A percentile compares a stretch with the other conserved stretches of the same genome.
Evolutionary conservation across 2,329 filamentous ascomycete genomes (phyloP).

Genomic region (Cadophora sp.): DNA sequence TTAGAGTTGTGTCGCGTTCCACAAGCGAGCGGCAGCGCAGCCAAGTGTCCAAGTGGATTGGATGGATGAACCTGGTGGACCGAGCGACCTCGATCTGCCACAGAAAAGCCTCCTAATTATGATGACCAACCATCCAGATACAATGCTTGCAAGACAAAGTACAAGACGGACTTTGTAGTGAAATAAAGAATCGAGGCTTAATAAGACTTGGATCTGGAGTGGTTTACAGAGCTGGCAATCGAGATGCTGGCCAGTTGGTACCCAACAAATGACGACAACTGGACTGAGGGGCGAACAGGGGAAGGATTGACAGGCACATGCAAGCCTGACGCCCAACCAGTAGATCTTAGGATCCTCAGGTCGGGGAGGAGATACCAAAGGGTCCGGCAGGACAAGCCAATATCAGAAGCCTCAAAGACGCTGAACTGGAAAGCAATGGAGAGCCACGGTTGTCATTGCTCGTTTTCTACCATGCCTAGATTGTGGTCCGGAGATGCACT

Average conservation of each 20-base stretch:
- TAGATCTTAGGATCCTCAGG: not conserved
- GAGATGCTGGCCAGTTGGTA: not conserved
- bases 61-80: not conserved
- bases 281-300: not conserved
- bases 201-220: not conserved
- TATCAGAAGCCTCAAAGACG: not conserved
- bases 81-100: not conserved
- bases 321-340: constrained; percentile 1
- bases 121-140: not conserved
- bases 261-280: not conserved
- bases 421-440: not conserved
- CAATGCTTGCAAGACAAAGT: not conserved
- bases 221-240: not conserved
- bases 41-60: not conserved
- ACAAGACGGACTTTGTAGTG: not conserved
- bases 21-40: constrained; percentile 12
- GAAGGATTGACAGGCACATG: constrained; percentile 1
- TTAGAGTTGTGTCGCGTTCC: not conserved
- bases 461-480: not conserved
- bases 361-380: not conserved
- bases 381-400: not conserved
- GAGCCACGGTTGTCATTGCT: not conserved
- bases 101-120: not conserved
- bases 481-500: not conserved
- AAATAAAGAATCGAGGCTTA: not conserved